Base-by-base conservation (phyloP, 2,329 filamentous ascomycete species). In the Aspergillus sergii region DNA sequence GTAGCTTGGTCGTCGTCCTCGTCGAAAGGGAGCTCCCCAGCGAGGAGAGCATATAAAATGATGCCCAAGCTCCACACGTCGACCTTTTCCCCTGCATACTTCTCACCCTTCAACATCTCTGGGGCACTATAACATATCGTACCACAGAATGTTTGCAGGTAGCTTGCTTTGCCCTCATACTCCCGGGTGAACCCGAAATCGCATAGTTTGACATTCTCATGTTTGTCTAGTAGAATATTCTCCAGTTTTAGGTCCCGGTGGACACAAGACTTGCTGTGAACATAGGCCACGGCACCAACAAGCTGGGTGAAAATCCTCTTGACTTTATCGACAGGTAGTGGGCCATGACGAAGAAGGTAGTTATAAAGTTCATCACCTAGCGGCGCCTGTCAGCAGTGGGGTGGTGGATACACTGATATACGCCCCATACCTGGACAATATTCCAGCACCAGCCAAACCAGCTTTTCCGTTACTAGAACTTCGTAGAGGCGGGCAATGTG, bases 101-200 rank as follows among this genome's bases (percentile, higher is more conserved):
- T 98, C 78, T 99, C 95, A 45, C 94, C 95, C 77, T 95, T 97
- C 46, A 99, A 85, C 95, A 99, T 99, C 79, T 99, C 95, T 2
- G 95, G 95, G 2, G 95, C 95, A 60, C 93, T 97, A 79, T 99
- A 99, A 81, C 94, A 98, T 66, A 99, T 90, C 0, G 95, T 99
- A 6, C 95, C 95, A 76, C 95, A 99, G 79, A 97, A 99, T 1
- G 95, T 99, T 78, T 98, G 94, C 60, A 99, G 81, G 73, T 98
- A 94, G 76, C 94, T 98, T 34, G 92, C 88, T 72, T 96, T 93
- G 64, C 94, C 94, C 78, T 97, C 93, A 77, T 99, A 99, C 80
- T 99, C 95, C 68, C 95, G 86, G 12, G 95, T 99, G 75, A 99
- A 99, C 21, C 95, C 95, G 81, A 99, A 99, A 77, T 99, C 95